Evolutionary conservation across 1,284 basidiomycete species (phyloP).

Genomic region (Leccinum pachyderme): DNA sequence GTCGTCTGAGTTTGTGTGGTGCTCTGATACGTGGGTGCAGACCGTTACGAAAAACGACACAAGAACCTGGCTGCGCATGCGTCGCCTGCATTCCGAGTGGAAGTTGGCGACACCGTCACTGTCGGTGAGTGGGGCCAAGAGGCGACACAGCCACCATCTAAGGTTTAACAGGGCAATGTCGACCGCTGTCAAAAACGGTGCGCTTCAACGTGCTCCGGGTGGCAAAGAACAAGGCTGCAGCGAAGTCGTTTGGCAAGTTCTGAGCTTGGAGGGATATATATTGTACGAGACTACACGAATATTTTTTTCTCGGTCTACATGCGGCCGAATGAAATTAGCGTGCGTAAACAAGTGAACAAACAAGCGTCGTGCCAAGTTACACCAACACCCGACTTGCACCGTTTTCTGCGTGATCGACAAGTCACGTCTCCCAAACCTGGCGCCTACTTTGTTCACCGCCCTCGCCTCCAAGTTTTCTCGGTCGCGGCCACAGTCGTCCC

Average conservation of each 20-base stretch:
- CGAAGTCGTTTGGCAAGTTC: conserved; percentile 95
- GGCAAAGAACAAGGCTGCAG: conserved; percentile 82
- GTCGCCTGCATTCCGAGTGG: conserved; percentile 98
- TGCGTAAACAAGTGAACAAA: conserved; percentile 36
- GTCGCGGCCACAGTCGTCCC: conserved; percentile 68
- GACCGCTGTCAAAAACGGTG: conserved; percentile 98
- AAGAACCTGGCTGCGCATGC: conserved; percentile 98
- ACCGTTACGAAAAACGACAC: conserved; percentile 97
- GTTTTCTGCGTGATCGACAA: conserved; percentile 34
- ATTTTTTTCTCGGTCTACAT: conserved; percentile 18
- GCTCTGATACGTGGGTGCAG: conserved; percentile 38
- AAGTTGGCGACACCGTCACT: conserved; percentile 90
- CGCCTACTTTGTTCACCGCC: conserved; percentile 74
- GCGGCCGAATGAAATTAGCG: conserved; percentile 27
- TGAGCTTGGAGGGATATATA: conserved; percentile 41
- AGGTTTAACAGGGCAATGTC: conserved; percentile 78
- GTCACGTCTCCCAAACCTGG: conserved; percentile 55
- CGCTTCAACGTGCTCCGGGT: conserved; percentile 98
- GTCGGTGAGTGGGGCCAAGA: conserved; percentile 68
- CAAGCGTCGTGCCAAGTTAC: conserved; percentile 21
- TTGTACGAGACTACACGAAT: conserved; percentile 25
- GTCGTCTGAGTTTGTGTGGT: background rate
- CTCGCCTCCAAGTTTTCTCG: conserved; percentile 66
- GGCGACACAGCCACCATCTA: background rate
- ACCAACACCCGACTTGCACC: conserved; percentile 24